A percentile compares a stretch with the other conserved stretches of the same genome.
Conservation (phyloP, 257 asterid species). For the Nicotiana knightiana region DNA sequence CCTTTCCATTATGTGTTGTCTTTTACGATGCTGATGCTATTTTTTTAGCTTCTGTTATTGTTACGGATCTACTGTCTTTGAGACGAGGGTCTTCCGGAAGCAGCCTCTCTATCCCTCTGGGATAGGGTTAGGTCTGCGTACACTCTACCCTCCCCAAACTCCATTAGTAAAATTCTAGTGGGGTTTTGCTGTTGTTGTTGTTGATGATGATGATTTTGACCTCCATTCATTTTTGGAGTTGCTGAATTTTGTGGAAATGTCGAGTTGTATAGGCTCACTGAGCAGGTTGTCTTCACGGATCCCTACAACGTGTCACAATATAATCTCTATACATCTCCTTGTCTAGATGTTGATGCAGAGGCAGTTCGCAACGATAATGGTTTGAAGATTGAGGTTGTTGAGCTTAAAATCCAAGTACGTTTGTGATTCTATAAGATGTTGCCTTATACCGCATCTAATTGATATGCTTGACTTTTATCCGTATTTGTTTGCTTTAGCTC, state of each 20-base stretch:
- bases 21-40: too few species aligned
- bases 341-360: conserved; percentile 78
- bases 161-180: too few species aligned
- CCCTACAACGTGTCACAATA: conserved; percentile 82
- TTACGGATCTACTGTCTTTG: too few species aligned
- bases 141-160: too few species aligned
- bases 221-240: conserved; percentile 47
- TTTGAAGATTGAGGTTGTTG: conserved; percentile 86
- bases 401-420: conserved; percentile 72
- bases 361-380: conserved; percentile 63
- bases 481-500: conserved; percentile 9
- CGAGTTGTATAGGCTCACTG: conserved; percentile 37
- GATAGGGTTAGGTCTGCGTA: too few species aligned
- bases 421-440: background rate
- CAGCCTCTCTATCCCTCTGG: too few species aligned
- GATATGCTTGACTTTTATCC: conserved; percentile 9
- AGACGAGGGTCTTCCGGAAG: too few species aligned
- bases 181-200: too few species aligned
- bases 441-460: background rate
- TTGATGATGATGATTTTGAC: background rate
- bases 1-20: too few species aligned
- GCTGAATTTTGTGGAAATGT: conserved; percentile 87
- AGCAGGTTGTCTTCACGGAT: conserved; percentile 47
- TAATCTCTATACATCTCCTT: conserved; percentile 80
- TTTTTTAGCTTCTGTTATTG: too few species aligned